Evolutionary conservation across 164 flowering plant species (phyloP), one percentile per base, ranked within the genome.

Genomic region (Dillenia suffruticosa): DNA sequence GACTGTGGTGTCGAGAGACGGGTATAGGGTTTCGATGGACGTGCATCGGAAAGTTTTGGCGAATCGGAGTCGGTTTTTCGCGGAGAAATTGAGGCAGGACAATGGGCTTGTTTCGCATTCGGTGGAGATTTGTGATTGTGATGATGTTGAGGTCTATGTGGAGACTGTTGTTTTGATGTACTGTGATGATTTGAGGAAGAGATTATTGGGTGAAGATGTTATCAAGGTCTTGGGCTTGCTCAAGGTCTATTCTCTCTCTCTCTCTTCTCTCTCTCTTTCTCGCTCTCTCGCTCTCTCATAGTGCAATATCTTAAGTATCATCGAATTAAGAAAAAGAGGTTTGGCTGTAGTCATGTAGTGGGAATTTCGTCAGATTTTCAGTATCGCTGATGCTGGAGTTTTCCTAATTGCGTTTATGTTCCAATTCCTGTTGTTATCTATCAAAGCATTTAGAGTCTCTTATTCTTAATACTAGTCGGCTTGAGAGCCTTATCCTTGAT

Each of bases 121-220:
- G 10, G 91, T 93, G 58, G 98, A 90, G 79, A 90, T 93, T 64
- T 82, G 85, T 55, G 97, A 90, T 19, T 87, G 92, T 61, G 96
- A 89, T 70, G 92, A 93, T 61, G 91, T 90, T 56, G 96, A 84
- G 78, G 83, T 80, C 9, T 93, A 93, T 77, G 85, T 89, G 65
- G 96, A 90, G 75, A 75, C 85, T 52, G 68, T 93, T 67, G 81
- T 83, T 51, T 78, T 90, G 79, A 90, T 93, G 97, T 87, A 93
- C 62, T 80, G 70, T 63, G 84, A 82, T 44, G 89, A 90, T 68
- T 71, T 89, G 83, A 84, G 68, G 85, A 77, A 24, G 80, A 89
- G 73, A 58, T 68, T 93, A 81, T 61, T 78, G 61, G 88, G 84
- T 16, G 86, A 79, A 64, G 84, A 77, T 22, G 85, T 93, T 44